Percentiles rank a stretch among this genome's conserved stretches.
Conservation (phyloP, 495 filamentous ascomycete genomes). For the Amniculicola lignicola region DNA sequence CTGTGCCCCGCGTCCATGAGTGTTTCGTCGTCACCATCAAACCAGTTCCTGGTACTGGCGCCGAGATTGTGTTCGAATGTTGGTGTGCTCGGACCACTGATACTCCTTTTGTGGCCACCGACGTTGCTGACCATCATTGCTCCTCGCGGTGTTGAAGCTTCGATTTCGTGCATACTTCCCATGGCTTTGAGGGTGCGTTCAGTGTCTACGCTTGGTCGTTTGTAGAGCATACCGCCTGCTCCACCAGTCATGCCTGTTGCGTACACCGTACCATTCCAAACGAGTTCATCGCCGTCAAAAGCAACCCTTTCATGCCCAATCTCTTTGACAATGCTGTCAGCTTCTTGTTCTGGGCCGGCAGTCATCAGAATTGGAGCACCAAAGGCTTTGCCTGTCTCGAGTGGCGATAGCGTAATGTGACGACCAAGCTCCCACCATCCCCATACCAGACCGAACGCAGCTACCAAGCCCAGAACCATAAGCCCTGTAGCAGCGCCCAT, state of each 20-base stretch:
- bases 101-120: too few species aligned
- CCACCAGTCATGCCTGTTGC: constrained; percentile 1
- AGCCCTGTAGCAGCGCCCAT: constrained; percentile 12
- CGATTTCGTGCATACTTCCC: background rate
- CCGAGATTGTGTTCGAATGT: background rate
- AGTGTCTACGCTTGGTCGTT: background rate
- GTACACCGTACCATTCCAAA: constrained; percentile 26
- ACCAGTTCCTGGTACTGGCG: background rate
- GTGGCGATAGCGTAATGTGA: constrained; percentile 16
- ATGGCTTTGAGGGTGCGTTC: background rate
- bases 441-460: constrained; percentile 18
- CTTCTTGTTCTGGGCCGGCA: constrained; percentile 23
- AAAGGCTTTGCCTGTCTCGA: constrained; percentile 30
- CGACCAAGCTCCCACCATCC: constrained; percentile 27
- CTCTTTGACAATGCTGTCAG: constrained; percentile 17
- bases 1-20: too few species aligned
- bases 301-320: constrained; percentile 26
- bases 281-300: constrained; percentile 23
- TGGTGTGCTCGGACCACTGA: background rate
- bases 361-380: constrained; percentile 20
- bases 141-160: too few species aligned
- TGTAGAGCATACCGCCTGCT: background rate
- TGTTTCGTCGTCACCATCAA: background rate
- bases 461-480: constrained; percentile 20
- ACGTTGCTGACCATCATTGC: too few species aligned